Percentiles rank a stretch among this genome's conserved stretches.
These are phyloP conservation scores for Aspergillus japonicus DNA, from an alignment of 2,329 filamentous ascomycete species.

Conservation along the genomic window DNA sequence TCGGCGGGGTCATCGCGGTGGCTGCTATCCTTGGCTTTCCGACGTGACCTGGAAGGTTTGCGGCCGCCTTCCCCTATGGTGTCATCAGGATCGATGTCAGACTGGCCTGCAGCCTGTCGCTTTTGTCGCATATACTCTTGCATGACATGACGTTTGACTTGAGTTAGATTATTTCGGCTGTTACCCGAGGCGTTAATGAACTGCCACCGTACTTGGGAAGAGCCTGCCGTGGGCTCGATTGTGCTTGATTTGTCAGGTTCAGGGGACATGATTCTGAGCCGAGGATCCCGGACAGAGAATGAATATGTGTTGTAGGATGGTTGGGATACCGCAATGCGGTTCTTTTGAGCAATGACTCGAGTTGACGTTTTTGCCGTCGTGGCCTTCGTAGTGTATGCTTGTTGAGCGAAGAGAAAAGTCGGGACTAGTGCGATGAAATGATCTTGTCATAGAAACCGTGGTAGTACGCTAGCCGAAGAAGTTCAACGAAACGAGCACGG, in stretches of 20 bases:
- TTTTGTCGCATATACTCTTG: constrained; percentile 44
- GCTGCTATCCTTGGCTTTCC: constrained; percentile 4
- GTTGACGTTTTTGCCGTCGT: not conserved
- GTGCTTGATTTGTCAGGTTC: constrained; percentile 4
- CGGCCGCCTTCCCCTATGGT: constrained; percentile 8
- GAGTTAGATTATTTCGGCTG: constrained; percentile 37
- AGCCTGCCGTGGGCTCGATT: constrained; percentile 8
- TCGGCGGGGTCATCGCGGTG: not conserved
- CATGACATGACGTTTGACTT: constrained; percentile 47
- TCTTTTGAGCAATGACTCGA: not conserved
- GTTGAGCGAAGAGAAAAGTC: not conserved
- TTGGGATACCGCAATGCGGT: not conserved
- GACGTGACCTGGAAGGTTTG: constrained; percentile 13
- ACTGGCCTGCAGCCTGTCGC: constrained; percentile 20
- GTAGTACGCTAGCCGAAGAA: not conserved
- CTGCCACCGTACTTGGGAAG: constrained; percentile 33
- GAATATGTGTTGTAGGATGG: not conserved
- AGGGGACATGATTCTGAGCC: constrained; percentile 17
- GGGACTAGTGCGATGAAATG: not conserved
- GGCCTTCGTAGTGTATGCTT: not conserved
- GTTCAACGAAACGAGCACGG: not conserved
- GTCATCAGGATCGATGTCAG: not conserved
- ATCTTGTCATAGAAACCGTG: not conserved
- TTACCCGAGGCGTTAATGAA: constrained; percentile 43
- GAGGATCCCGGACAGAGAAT: not conserved